Conservation (phyloP, 148 eudicot genomes). For the Bassia scoparia region DNA sequence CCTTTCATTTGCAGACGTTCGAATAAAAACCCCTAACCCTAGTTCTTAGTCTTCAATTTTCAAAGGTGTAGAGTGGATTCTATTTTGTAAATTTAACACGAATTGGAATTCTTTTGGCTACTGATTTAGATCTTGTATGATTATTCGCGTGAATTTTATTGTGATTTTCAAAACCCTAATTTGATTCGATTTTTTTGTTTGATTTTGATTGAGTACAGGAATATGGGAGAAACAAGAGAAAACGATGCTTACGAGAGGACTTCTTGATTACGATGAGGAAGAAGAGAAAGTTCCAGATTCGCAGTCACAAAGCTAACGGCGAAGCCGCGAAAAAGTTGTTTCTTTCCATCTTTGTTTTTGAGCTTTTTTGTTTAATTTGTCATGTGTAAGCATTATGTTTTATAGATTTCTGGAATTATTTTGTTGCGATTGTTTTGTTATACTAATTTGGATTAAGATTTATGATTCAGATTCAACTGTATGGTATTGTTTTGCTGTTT, state of each 20-base stretch:
- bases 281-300: slow-evolving; percentile 54
- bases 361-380: background rate
- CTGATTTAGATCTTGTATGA: background rate
- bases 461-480: background rate
- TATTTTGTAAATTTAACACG: background rate
- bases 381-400: background rate
- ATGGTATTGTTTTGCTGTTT: background rate
- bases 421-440: background rate
- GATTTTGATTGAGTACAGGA: slow-evolving; percentile 15
- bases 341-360: background rate
- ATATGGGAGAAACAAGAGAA: slow-evolving; percentile 49
- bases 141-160: background rate
- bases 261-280: slow-evolving; percentile 58
- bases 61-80: slow-evolving; percentile 23
- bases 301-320: slow-evolving; percentile 40
- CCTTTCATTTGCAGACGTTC: slow-evolving; percentile 23
- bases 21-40: slow-evolving; percentile 36
- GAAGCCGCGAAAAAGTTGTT: slow-evolving; percentile 50
- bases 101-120: background rate
- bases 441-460: background rate
- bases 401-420: background rate
- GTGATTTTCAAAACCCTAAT: slow-evolving; percentile 19
- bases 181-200: background rate
- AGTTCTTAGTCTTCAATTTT: slow-evolving; percentile 2
- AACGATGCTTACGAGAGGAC: slow-evolving; percentile 59